Percentiles rank a stretch among this genome's conserved stretches.
These are phyloP conservation scores for Codiaeum variegatum DNA, from an alignment of 441 rosid species.

Conservation along the genomic window DNA sequence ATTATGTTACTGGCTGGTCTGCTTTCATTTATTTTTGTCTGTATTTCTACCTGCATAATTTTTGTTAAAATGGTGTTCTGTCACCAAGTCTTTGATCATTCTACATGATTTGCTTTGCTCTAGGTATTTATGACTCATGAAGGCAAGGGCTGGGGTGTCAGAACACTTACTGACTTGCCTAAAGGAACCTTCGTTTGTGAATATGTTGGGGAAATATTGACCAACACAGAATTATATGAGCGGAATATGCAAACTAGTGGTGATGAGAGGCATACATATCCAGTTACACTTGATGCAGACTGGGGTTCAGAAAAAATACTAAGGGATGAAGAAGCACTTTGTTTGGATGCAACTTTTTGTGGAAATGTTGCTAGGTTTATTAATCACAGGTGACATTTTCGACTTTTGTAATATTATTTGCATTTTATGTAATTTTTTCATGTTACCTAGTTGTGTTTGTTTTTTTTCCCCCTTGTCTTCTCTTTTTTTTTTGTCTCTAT, in stretches of 20 bases:
- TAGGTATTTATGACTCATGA: slow-evolving; percentile 68
- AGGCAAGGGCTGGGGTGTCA: slow-evolving; percentile 87
- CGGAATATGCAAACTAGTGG: slow-evolving; percentile 50
- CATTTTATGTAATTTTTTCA: not conserved
- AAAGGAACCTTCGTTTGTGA: slow-evolving; percentile 87
- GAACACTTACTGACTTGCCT: slow-evolving; percentile 67
- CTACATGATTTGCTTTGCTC: slow-evolving; percentile 21
- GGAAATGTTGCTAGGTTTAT: slow-evolving; percentile 93
- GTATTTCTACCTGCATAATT: slow-evolving; percentile 7
- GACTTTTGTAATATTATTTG: not conserved
- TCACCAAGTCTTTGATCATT: not conserved
- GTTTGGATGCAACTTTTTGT: slow-evolving; percentile 71
- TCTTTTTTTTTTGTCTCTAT: not conserved
- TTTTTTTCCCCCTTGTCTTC: not conserved
- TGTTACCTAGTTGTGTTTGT: not conserved
- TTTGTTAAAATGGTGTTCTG: not conserved
- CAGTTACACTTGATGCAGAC: slow-evolving; percentile 90
- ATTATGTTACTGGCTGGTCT: not conserved
- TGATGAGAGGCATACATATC: slow-evolving; percentile 69
- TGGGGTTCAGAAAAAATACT: slow-evolving; percentile 83
- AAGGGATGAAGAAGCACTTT: slow-evolving; percentile 88
- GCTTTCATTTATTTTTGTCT: not conserved
- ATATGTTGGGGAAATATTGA: slow-evolving; percentile 80
- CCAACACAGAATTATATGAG: slow-evolving; percentile 64
- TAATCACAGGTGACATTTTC: slow-evolving; percentile 68